Conservation (phyloP, 2,329 filamentous ascomycete genomes). For the Myriosclerotinia scirpicola region DNA sequence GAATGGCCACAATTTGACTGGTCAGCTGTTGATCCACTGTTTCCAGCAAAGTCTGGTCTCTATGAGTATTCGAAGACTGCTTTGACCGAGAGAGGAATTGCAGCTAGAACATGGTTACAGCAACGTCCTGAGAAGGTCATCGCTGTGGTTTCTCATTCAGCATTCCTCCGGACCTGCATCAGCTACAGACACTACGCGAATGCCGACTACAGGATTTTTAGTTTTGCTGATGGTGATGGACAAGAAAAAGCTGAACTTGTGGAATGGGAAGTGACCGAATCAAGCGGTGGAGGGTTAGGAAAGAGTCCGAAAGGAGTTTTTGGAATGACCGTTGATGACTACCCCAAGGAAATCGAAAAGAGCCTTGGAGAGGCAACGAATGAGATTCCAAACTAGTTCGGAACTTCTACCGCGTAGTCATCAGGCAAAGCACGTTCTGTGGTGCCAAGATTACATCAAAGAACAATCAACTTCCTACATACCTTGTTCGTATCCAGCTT, state of each 20-base stretch:
- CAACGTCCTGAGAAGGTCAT: constrained; percentile 40
- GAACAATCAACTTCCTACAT: not conserved
- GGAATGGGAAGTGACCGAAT: constrained; percentile 39
- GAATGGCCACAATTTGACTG: constrained; percentile 42
- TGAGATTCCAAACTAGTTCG: constrained; percentile 27
- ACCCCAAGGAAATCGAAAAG: constrained; percentile 6
- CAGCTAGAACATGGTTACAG: constrained; percentile 36
- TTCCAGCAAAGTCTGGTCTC: constrained; percentile 37
- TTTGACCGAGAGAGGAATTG: constrained; percentile 34
- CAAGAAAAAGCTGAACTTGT: constrained; percentile 32
- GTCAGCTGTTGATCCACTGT: constrained; percentile 38
- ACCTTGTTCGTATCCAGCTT: not conserved
- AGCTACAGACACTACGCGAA: constrained; percentile 36
- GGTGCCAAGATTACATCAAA: not conserved
- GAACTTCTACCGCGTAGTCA: not conserved
- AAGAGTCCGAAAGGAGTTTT: constrained; percentile 35
- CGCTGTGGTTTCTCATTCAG: constrained; percentile 39
- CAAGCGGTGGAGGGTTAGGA: constrained; percentile 38
- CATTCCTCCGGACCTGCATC: constrained; percentile 37
- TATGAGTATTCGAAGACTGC: constrained; percentile 36
- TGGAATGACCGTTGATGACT: constrained; percentile 22
- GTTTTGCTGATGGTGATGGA: constrained; percentile 36
- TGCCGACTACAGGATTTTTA: constrained; percentile 41
- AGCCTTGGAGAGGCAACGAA: constrained; percentile 26
- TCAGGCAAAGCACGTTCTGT: not conserved